phyloP scores from a whole-genome alignment of 2,329 filamentous ascomycete species.

The Cordyceps fumosorosea region DNA sequence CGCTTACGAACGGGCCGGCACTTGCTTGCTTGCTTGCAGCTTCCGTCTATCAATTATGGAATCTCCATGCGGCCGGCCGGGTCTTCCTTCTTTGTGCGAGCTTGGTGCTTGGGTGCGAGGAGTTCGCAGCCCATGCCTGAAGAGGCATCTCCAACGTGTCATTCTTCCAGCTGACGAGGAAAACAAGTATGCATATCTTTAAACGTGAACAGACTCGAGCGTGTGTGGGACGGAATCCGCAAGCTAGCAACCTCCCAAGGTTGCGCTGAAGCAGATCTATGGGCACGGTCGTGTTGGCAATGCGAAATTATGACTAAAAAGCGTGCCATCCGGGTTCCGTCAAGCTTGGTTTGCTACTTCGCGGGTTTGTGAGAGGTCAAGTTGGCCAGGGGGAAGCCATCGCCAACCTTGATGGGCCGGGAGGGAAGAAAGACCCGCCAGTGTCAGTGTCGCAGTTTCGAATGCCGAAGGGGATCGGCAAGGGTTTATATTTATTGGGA shows the following conservation, averaged over 20 bases:
- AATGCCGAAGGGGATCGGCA: conserved; percentile 8
- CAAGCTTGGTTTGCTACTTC: neutral
- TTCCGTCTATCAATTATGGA: conserved; percentile 1
- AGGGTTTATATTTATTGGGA: too few species aligned
- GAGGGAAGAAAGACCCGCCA: neutral
- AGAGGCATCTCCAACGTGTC: neutral
- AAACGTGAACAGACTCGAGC: neutral
- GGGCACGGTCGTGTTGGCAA: neutral
- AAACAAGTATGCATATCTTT: neutral
- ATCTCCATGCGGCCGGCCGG: neutral
- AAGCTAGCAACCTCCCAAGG: conserved; percentile 1
- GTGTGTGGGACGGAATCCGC: conserved; percentile 5
- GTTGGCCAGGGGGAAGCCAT: neutral
- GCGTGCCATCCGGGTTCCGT: conserved; percentile 8
- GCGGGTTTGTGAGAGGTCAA: neutral
- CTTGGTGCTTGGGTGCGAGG: too few species aligned
- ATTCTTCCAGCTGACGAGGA: neutral
- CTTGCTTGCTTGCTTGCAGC: neutral
- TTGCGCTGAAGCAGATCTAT: neutral
- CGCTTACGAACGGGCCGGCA: neutral
- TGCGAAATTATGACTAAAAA: neutral
- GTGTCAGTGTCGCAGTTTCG: neutral
- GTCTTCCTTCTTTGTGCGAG: neutral
- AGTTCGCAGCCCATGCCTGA: neutral
- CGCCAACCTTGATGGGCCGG: conserved; percentile 5